Evolutionary conservation across 2,329 filamentous ascomycete genomes (phyloP).

Genomic region (Aspergillus sp.): DNA sequence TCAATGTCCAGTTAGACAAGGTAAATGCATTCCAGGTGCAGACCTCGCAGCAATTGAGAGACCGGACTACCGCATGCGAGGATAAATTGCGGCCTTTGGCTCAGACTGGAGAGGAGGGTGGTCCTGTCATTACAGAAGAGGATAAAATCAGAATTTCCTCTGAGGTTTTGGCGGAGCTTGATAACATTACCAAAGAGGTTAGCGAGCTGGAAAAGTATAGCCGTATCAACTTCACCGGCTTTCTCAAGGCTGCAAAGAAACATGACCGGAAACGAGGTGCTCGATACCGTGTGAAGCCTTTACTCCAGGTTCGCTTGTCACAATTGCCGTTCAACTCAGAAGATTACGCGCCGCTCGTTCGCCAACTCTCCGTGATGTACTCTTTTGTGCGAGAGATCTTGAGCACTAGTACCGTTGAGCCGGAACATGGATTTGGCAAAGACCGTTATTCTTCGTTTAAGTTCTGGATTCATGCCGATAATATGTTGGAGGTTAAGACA

Average conservation of each 20-base stretch:
- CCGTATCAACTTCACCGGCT: slow-evolving; percentile 94
- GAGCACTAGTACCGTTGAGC: slow-evolving; percentile 49
- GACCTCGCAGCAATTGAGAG: slow-evolving; percentile 77
- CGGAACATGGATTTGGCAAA: slow-evolving; percentile 48
- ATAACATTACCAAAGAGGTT: slow-evolving; percentile 83
- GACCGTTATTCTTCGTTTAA: slow-evolving; percentile 84
- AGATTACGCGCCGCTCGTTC: slow-evolving; percentile 85
- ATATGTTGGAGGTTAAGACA: slow-evolving; percentile 95
- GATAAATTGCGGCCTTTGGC: slow-evolving; percentile 61
- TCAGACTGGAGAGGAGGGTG: slow-evolving; percentile 34
- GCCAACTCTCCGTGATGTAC: slow-evolving; percentile 90
- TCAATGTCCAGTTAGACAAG: slow-evolving; percentile 93
- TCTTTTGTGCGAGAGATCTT: slow-evolving; percentile 86
- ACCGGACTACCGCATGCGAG: slow-evolving; percentile 72
- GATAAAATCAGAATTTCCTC: slow-evolving; percentile 56
- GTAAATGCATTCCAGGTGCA: slow-evolving; percentile 85
- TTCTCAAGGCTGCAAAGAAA: slow-evolving; percentile 98
- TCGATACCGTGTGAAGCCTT: slow-evolving; percentile 82
- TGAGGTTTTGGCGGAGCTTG: slow-evolving; percentile 75
- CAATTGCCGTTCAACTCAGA: slow-evolving; percentile 93
- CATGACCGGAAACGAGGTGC: slow-evolving; percentile 90
- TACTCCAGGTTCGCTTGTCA: slow-evolving; percentile 87
- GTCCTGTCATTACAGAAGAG: slow-evolving; percentile 42
- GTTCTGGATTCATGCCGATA: slow-evolving; percentile 96
- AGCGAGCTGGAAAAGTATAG: slow-evolving; percentile 94